These are phyloP conservation scores for Sclerotiophoma versabilis DNA, from an alignment of 2,329 filamentous ascomycete species.

Conservation along the genomic window DNA sequence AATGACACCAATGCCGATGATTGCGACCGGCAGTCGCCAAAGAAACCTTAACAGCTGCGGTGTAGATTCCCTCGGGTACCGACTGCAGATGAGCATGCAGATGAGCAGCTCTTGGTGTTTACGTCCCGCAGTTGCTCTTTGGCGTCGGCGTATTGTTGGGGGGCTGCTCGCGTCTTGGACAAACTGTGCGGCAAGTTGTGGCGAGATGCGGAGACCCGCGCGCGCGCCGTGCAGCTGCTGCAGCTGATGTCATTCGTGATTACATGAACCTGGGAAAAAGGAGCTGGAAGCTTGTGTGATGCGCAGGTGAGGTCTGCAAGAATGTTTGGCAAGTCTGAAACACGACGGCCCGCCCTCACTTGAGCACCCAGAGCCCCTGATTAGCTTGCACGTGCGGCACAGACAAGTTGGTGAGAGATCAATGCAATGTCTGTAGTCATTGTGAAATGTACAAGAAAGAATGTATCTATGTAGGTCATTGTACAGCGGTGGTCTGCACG, in stretches of 20 bases:
- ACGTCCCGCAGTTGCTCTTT: conserved; percentile 2
- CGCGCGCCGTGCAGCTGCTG: conserved; percentile 5
- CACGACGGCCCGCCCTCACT: conserved; percentile 7
- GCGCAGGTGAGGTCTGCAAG: conserved; percentile 14
- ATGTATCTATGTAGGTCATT: not conserved
- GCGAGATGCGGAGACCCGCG: conserved; percentile 5
- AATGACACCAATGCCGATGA: conserved; percentile 17
- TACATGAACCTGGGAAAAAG: conserved; percentile 11
- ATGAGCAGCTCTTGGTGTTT: conserved; percentile 7
- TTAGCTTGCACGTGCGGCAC: not conserved
- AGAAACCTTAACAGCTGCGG: conserved; percentile 2
- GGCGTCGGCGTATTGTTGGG: conserved; percentile 9
- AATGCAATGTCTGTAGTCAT: not conserved
- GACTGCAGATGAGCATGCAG: conserved; percentile 4
- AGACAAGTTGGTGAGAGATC: not conserved
- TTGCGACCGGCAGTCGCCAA: conserved; percentile 9
- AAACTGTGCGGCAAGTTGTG: not conserved
- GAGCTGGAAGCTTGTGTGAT: conserved; percentile 9
- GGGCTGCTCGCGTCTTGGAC: conserved; percentile 7
- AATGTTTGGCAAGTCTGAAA: conserved; percentile 14
- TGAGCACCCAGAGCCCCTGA: not conserved
- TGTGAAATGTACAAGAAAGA: not conserved
- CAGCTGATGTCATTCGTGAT: conserved; percentile 13
- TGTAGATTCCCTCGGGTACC: conserved; percentile 4
- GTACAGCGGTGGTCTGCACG: not conserved